phyloP scores from a whole-genome alignment of 2,329 filamentous ascomycete genomes.

The Colletotrichum tamarilloi region DNA sequence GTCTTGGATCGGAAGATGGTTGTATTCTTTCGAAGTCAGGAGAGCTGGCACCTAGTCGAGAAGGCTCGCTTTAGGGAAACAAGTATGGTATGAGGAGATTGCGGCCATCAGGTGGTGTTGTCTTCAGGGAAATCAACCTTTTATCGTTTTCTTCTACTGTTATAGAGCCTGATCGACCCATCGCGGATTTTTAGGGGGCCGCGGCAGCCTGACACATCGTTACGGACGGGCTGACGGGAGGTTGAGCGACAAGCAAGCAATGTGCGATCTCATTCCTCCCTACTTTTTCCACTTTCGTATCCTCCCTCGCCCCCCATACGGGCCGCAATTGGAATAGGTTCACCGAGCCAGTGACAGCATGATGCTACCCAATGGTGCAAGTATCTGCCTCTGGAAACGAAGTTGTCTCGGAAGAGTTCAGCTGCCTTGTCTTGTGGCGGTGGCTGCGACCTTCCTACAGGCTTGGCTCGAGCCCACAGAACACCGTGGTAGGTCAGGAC shows the following conservation, averaged over 20 bases:
- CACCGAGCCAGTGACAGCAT: too few species aligned
- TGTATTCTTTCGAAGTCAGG: too few species aligned
- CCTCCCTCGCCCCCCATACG: neutral
- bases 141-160: neutral
- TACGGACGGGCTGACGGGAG: neutral
- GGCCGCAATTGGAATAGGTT: too few species aligned
- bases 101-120: too few species aligned
- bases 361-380: too few species aligned
- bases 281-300: neutral
- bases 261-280: neutral
- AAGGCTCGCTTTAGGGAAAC: too few species aligned
- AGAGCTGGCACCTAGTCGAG: too few species aligned
- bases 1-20: too few species aligned
- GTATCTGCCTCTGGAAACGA: neutral
- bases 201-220: neutral
- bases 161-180: too few species aligned
- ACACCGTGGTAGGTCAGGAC: neutral
- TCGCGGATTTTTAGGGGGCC: too few species aligned
- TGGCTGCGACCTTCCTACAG: neutral
- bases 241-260: neutral
- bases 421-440: neutral
- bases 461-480: neutral
- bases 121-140: neutral
- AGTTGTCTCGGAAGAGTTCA: neutral
- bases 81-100: too few species aligned